phyloP scores from a whole-genome alignment of 148 eudicot genomes.

The Silene conica region DNA sequence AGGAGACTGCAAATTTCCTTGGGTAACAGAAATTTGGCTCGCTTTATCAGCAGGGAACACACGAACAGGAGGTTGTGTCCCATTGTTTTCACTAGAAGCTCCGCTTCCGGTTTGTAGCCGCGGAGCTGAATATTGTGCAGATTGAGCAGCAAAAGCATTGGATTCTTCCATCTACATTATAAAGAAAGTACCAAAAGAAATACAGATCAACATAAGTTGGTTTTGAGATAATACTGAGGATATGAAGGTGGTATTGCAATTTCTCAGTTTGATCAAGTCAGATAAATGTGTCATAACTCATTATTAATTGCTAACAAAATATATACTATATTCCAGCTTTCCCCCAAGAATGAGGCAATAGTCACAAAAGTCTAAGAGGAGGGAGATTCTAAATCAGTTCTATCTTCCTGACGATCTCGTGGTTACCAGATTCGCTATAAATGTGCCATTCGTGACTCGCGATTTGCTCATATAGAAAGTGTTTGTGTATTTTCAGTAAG shows the following conservation, averaged over 20 bases:
- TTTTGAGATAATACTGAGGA: neutral
- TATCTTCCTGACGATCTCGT: neutral
- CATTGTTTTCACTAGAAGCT: conserved; percentile 43
- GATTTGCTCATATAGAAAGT: no score
- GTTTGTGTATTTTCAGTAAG: no score
- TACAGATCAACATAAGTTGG: neutral
- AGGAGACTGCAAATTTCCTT: conserved; percentile 46
- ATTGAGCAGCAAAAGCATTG: conserved; percentile 44
- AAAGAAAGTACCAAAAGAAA: neutral
- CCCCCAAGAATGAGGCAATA: neutral
- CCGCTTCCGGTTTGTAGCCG: conserved; percentile 36
- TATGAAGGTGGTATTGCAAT: neutral
- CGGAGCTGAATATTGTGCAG: conserved; percentile 48
- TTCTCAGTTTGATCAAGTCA: neutral
- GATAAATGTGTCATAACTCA: neutral
- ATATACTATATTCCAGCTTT: neutral
- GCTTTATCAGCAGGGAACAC: conserved; percentile 50
- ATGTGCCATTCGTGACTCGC: no score
- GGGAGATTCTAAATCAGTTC: neutral
- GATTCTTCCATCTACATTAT: conserved; percentile 71
- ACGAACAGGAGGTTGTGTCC: conserved; percentile 31
- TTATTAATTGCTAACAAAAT: neutral
- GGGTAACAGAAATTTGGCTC: conserved; percentile 33
- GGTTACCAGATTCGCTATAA: no score
- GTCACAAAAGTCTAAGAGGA: neutral